A percentile compares a stretch with the other conserved stretches of the same genome.
phyloP scores from a whole-genome alignment of 371 early-diverging fungal species.

The Mortierella sp. region DNA sequence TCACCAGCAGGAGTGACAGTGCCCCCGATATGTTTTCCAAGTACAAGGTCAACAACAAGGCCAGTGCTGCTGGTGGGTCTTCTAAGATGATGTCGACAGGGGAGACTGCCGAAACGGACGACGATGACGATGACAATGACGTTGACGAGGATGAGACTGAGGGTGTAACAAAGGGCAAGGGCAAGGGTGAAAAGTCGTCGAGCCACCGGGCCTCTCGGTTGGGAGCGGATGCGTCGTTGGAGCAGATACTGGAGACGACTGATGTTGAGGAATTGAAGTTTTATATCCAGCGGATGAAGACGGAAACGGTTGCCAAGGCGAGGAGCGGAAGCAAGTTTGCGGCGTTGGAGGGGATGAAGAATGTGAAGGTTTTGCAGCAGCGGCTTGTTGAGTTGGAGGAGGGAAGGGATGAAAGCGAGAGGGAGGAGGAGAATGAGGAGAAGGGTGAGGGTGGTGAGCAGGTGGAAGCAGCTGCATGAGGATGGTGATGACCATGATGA shows the following conservation, averaged over 20 bases:
- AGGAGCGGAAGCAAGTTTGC: conserved; percentile 46
- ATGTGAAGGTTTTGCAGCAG: conserved; percentile 43
- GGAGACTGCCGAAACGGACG: not conserved
- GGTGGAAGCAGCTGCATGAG: not conserved
- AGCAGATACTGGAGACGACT: conserved; percentile 34
- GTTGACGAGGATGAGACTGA: conserved; percentile 2
- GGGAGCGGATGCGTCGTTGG: conserved; percentile 35
- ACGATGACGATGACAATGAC: not conserved
- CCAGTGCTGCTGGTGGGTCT: not conserved
- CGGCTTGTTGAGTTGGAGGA: conserved; percentile 35
- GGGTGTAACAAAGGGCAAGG: conserved; percentile 3
- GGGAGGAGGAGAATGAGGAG: conserved; percentile 1
- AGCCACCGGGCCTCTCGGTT: not conserved
- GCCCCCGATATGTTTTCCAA: conserved; percentile 48
- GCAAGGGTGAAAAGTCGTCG: not conserved
- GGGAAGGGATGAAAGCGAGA: not conserved
- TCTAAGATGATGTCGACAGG: conserved; percentile 1
- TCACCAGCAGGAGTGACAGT: conserved; percentile 36
- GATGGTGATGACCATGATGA: not conserved
- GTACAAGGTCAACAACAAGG: conserved; percentile 34
- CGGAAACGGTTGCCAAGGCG: conserved; percentile 52
- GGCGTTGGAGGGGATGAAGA: conserved; percentile 55
- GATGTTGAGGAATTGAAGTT: conserved; percentile 21
- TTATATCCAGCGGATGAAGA: conserved; percentile 51
- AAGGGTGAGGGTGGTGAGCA: not conserved